Percentiles rank a stretch among this genome's conserved stretches.
Conservation (phyloP, 441 rosid species). For the Corymbia citriodora region DNA sequence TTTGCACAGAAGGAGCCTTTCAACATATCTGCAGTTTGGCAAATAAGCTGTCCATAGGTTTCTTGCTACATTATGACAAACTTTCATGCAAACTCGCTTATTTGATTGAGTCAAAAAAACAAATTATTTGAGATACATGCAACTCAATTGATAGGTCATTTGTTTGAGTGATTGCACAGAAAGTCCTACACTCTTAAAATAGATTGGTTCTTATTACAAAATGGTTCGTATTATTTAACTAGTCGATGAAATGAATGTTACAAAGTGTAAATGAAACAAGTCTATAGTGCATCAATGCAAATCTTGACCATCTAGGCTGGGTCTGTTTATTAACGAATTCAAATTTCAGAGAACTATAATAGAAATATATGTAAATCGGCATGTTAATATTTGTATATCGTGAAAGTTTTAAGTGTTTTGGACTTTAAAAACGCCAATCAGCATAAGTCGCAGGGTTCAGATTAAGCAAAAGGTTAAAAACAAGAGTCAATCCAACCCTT, state of each 20-base stretch:
- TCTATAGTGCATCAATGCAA: not conserved
- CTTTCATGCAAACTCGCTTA: not conserved
- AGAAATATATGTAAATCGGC: not conserved
- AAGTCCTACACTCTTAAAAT: not conserved
- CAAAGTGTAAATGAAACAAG: not conserved
- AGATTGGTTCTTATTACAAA: not conserved
- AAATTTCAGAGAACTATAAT: not conserved
- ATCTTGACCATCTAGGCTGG: not conserved
- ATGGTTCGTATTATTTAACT: not conserved
- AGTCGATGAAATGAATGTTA: not conserved
- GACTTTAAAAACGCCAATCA: not conserved
- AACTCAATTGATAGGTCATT: not conserved
- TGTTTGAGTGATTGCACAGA: not conserved
- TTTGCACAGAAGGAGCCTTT: slow-evolving; percentile 93
- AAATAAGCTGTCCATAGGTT: not conserved
- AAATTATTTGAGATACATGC: not conserved
- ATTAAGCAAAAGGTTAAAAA: not conserved
- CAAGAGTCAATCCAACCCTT: not conserved
- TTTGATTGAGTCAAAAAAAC: not conserved
- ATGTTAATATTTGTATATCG: not conserved
- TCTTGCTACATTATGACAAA: not conserved
- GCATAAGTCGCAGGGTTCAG: not conserved
- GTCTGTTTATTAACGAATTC: not conserved
- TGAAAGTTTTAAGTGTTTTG: not conserved
- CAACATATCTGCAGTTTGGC: slow-evolving; percentile 49